These are phyloP conservation scores for Podospora australis DNA, from an alignment of 495 filamentous ascomycete species.

Conservation along the genomic window DNA sequence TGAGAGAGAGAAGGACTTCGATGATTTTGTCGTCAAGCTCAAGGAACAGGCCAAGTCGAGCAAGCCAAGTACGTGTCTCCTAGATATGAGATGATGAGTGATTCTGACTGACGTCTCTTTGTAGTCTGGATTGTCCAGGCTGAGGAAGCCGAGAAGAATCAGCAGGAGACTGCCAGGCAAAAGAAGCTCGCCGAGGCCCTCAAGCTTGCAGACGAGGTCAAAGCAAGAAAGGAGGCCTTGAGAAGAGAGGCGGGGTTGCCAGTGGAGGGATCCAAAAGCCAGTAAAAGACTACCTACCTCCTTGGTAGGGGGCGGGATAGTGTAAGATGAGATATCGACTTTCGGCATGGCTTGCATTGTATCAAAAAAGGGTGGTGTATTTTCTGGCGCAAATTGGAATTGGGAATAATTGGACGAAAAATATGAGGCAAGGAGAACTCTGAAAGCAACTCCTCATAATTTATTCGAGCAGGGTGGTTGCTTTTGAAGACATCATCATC, in stretches of 20 bases:
- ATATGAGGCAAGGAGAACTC: too few species aligned
- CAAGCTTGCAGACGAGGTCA: conserved; percentile 46
- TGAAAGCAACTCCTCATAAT: too few species aligned
- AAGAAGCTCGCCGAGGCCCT: conserved; percentile 34
- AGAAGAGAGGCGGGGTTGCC: conserved; percentile 39
- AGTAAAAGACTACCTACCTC: neutral
- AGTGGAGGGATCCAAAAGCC: neutral
- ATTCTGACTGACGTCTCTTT: conserved; percentile 2
- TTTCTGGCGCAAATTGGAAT: neutral
- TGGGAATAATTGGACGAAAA: too few species aligned
- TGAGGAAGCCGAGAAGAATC: conserved; percentile 49
- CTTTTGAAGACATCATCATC: too few species aligned
- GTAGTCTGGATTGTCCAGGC: conserved; percentile 67
- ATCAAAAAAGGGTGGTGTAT: neutral
- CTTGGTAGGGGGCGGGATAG: too few species aligned
- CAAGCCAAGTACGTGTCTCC: conserved; percentile 58
- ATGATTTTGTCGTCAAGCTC: conserved; percentile 73
- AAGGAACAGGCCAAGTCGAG: conserved; percentile 87
- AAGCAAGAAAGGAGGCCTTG: conserved; percentile 59
- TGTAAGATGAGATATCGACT: too few species aligned
- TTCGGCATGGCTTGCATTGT: too few species aligned
- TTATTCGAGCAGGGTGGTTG: too few species aligned
- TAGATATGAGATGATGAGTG: neutral
- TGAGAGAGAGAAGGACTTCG: conserved; percentile 72
- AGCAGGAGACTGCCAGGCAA: conserved; percentile 34